These are phyloP conservation scores for Plasmodium berghei DNA, from an alignment of 169 alveolate species.

Conservation along the genomic window DNA sequence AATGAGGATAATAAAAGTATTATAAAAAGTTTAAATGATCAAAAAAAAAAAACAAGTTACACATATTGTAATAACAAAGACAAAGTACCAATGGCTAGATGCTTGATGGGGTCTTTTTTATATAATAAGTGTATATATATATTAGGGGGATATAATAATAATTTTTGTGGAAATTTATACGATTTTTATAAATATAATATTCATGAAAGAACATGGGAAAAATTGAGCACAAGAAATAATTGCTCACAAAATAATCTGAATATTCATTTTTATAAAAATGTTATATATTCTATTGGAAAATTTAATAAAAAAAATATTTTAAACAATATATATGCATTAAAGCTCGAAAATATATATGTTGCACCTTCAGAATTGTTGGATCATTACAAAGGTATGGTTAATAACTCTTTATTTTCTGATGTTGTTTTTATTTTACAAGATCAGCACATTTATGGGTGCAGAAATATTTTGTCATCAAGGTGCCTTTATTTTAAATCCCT, in stretches of 20 bases:
- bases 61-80: neutral
- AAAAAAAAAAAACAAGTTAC: neutral
- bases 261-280: constrained; percentile 45
- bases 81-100: constrained; percentile 23
- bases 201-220: constrained; percentile 30
- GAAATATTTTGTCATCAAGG: constrained; percentile 23
- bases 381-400: constrained; percentile 19
- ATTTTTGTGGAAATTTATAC: constrained; percentile 3
- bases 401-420: constrained; percentile 20
- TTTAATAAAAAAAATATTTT: constrained; percentile 31
- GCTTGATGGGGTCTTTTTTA: constrained; percentile 34
- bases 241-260: constrained; percentile 25
- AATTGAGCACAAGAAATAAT: constrained; percentile 21
- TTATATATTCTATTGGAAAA: constrained; percentile 32
- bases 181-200: constrained; percentile 46
- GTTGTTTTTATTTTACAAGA: constrained; percentile 25
- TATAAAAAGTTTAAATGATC: neutral
- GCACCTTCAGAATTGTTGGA: constrained; percentile 11
- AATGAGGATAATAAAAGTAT: too few relatives aligned
- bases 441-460: constrained; percentile 32
- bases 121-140: constrained; percentile 25
- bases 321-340: constrained; percentile 41
- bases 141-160: constrained; percentile 40
- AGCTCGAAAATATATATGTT: constrained; percentile 29
- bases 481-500: constrained; percentile 15